Percentiles rank a stretch among this genome's conserved stretches.
Evolutionary conservation across 2,329 filamentous ascomycete species (phyloP).

Genomic region (Cucurbitaria berberidis): DNA sequence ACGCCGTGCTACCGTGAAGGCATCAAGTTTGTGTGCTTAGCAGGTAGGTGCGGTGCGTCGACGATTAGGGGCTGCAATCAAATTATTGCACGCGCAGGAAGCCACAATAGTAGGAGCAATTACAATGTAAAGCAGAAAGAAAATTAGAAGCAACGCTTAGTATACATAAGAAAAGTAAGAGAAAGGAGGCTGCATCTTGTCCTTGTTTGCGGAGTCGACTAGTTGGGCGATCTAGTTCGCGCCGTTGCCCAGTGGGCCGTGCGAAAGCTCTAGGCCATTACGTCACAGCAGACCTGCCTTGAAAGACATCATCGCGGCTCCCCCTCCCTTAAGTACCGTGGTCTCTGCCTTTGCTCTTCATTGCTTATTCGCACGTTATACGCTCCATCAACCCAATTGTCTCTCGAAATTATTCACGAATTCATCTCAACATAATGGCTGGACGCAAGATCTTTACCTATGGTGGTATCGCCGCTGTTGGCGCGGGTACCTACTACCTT

Average conservation of each 20-base stretch:
- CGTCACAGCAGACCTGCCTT: slow-evolving; percentile 35
- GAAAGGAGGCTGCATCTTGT: too few species aligned
- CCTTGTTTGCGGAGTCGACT: slow-evolving; percentile 7
- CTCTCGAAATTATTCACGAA: neutral
- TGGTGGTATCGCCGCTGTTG: slow-evolving; percentile 56
- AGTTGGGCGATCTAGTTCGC: slow-evolving; percentile 30
- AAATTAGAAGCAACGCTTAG: slow-evolving; percentile 7
- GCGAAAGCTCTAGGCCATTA: slow-evolving; percentile 29
- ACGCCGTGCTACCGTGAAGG: slow-evolving; percentile 35
- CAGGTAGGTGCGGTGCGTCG: slow-evolving; percentile 26
- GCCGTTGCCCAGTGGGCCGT: slow-evolving; percentile 25
- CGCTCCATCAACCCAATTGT: slow-evolving; percentile 10
- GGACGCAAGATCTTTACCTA: slow-evolving; percentile 31
- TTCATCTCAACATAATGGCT: slow-evolving; percentile 31
- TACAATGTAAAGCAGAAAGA: neutral
- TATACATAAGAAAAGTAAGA: slow-evolving; percentile 8
- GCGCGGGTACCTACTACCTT: slow-evolving; percentile 81
- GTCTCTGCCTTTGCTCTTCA: slow-evolving; percentile 9
- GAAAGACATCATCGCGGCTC: slow-evolving; percentile 25
- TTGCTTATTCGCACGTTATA: slow-evolving; percentile 7
- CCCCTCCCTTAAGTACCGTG: slow-evolving; percentile 36
- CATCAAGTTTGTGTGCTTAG: slow-evolving; percentile 32
- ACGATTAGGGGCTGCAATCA: slow-evolving; percentile 24
- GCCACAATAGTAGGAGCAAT: slow-evolving; percentile 7
- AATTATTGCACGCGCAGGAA: slow-evolving; percentile 5